A percentile compares a stretch with the other conserved stretches of the same genome.
phyloP scores from a whole-genome alignment of 805 yeast species.

The Ogataea methanolica region DNA sequence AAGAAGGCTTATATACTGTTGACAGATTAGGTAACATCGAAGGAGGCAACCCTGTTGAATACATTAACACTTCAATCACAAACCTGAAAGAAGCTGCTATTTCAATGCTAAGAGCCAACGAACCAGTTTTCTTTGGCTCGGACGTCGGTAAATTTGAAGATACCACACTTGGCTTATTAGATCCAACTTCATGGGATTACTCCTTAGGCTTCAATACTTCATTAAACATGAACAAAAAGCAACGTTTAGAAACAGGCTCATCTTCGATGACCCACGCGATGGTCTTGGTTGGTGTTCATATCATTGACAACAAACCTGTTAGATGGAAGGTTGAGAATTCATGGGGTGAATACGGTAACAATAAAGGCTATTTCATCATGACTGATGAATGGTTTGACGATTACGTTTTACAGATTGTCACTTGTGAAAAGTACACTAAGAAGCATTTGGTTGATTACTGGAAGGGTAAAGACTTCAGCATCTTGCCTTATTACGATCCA shows the following conservation, averaged over 20 bases:
- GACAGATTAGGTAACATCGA: slow-evolving; percentile 73
- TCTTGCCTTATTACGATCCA: slow-evolving; percentile 70
- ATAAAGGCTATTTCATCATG: slow-evolving; percentile 69
- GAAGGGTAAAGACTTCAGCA: slow-evolving; percentile 42
- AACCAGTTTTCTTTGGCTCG: slow-evolving; percentile 84
- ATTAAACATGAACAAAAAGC: slow-evolving; percentile 31
- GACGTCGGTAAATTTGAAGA: slow-evolving; percentile 78
- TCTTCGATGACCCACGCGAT: slow-evolving; percentile 89
- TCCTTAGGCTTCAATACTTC: slow-evolving; percentile 46
- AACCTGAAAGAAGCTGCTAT: slow-evolving; percentile 61
- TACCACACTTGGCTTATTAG: slow-evolving; percentile 62
- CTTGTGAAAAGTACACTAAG: slow-evolving; percentile 30
- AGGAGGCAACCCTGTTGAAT: slow-evolving; percentile 68
- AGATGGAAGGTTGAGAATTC: slow-evolving; percentile 78
- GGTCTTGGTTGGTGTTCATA: slow-evolving; percentile 78
- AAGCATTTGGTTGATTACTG: slow-evolving; percentile 40
- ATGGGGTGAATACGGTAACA: slow-evolving; percentile 71
- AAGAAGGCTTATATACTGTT: slow-evolving; percentile 62
- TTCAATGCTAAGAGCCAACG: slow-evolving; percentile 62
- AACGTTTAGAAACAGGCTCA: slow-evolving; percentile 31
- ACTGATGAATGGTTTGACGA: slow-evolving; percentile 72
- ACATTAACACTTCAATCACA: slow-evolving; percentile 64
- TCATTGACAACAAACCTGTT: slow-evolving; percentile 52
- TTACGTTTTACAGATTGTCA: slow-evolving; percentile 67
- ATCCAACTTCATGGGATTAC: slow-evolving; percentile 65